Base-by-base conservation (phyloP, 768 basidiomycete genomes). In the Bullera alba region DNA sequence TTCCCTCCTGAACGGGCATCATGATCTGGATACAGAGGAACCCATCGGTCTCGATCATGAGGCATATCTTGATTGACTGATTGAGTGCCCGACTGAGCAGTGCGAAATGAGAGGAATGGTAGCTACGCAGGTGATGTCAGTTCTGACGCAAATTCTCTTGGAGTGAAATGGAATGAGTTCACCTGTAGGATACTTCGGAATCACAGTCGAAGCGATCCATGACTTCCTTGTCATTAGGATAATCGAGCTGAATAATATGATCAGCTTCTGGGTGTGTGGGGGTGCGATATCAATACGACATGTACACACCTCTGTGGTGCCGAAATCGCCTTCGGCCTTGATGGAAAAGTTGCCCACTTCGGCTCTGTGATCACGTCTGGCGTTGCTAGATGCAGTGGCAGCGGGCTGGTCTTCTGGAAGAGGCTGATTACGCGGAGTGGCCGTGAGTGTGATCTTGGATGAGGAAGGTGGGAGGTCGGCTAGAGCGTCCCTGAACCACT, bases 401-500 rank as follows among this genome's bases (percentile, higher is more conserved):
- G 41, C 21, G 4, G 51, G 48, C 32, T 45, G 22, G 0, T 51
- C 41, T 17, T n/a, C 48, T 21, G 54, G 48, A 21, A 17, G 32
- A 10, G 48, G 44, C n/a, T 45, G 39, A 21, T 53, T 46, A 0
- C 80, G 77, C 1, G 88, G 86, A 46, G 83, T 83, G 37, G 85
- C 82, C 22, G 86, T 81, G 69, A 97, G 82, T 0, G 85, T 87
- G 17, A 97, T 77, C 53, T 83, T 86, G 36, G 87, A 83, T 67
- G 84, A 88, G 0, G 88, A 86, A 16, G 88, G 80, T 59, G 96
- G 91, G 14, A 99, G 77, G 65, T 96, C 93, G 10, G 84, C 83
- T 14, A 96, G 79, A 0, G 92, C 90, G 52, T 95, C 90, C 36
- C 87, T 83, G 28, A 97, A 83, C 87, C 90, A 92, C 4, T 86